Base-by-base conservation (phyloP, 2,329 filamentous ascomycete species). In the Pleurostoma richardsiae region DNA sequence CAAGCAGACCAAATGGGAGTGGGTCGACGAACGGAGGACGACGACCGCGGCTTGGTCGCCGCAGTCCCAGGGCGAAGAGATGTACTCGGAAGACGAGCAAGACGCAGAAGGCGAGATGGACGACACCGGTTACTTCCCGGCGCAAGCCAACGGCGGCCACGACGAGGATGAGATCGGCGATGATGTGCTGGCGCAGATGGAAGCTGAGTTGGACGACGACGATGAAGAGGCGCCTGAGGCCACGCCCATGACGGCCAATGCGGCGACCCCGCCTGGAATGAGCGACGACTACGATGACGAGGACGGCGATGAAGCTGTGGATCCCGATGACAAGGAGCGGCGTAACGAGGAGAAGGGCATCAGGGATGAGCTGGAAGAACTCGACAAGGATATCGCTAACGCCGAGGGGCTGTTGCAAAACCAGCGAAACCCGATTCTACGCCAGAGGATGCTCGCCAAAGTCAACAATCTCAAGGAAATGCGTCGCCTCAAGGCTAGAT, bases 1-100 rank as follows among this genome's bases (percentile, higher is more conserved):
- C 4, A 53, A 74, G 2, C 77, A 77, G 27, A 80, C 83, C 10
- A 74, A 72, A 44, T 86, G 80, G 56, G 83, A 90, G 58, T 72
- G 86, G 57, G 70, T 87, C 43, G 81, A 86, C 49, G 71, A 82
- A 40, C 66, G 65, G 40, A 43, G 50, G 30, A 45, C 43, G 29
- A 50, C 59, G 49, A 26, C 58, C 56, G 40, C 59, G 61, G 28
- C 52, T 46, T 41, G 57, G 10, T 63, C 61, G 28, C 19, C 19
- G 19, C 19, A 19, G 19, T 19, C 19, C 19, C 19, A 19, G 19
- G 19, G 19, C 19, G 69, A 60, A 2, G 73, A 75, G 6, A 71
- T 72, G 2, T 68, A 71, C 11, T 62, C 65, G 6, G 70, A 67
- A 6, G 71, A 65, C n/a, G 73, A 66, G 19, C 74, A 79, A 10